Evolutionary conservation across 2,329 filamentous ascomycete species (phyloP).

Genomic region (Hawksworthiomyces lignivorus): DNA sequence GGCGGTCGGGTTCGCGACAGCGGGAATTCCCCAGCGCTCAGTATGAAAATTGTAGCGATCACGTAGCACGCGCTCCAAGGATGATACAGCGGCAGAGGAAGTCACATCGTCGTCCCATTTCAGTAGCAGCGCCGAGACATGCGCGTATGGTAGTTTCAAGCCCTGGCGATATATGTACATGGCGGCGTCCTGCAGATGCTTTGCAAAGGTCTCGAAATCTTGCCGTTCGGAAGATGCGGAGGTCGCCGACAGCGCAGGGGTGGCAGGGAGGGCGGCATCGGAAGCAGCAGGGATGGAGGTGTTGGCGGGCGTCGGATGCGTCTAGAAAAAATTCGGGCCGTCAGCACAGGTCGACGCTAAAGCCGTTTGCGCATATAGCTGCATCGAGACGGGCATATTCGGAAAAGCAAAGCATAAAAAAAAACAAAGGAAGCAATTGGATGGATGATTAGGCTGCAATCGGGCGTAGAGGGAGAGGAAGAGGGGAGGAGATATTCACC

Average conservation of each 20-base stretch:
- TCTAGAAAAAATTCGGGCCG: too few relatives aligned
- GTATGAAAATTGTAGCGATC: slow-evolving; percentile 55
- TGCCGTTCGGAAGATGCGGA: slow-evolving; percentile 34
- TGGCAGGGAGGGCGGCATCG: slow-evolving; percentile 10
- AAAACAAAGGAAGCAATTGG: too few relatives aligned
- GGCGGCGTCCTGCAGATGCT: slow-evolving; percentile 60
- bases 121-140: slow-evolving; percentile 52
- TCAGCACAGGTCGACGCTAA: too few relatives aligned
- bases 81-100: slow-evolving; percentile 44
- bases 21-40: slow-evolving; percentile 54
- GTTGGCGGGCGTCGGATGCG: not conserved
- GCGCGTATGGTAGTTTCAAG: slow-evolving; percentile 48
- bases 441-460: too few relatives aligned
- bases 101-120: slow-evolving; percentile 55
- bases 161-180: slow-evolving; percentile 59
- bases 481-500: slow-evolving; percentile 11
- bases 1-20: slow-evolving; percentile 49
- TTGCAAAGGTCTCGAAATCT: slow-evolving; percentile 60
- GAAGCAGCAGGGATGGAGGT: slow-evolving; percentile 3
- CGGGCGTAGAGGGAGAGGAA: too few relatives aligned
- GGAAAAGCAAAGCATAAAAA: too few relatives aligned
- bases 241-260: slow-evolving; percentile 9
- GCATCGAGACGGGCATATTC: too few relatives aligned
- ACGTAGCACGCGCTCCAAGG: slow-evolving; percentile 50
- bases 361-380: too few relatives aligned